A percentile compares a stretch with the other conserved stretches of the same genome.
These are phyloP conservation scores for Penicillium psychrosexuale DNA, from an alignment of 2,329 filamentous ascomycete species.

Conservation along the genomic window DNA sequence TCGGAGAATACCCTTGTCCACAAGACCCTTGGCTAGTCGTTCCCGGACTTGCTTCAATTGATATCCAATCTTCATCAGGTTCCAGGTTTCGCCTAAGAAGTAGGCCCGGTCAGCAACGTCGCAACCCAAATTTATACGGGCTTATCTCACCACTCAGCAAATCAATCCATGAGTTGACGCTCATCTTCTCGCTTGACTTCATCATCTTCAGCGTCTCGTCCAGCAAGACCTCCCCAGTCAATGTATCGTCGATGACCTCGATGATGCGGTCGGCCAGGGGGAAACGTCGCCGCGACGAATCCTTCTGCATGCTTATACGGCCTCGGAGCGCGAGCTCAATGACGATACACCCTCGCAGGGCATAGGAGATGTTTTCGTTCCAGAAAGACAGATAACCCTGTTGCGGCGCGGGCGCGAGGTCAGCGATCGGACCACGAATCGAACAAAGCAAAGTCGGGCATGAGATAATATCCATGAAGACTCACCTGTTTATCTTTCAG, in stretches of 20 bases:
- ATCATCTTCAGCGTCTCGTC: constrained; percentile 99
- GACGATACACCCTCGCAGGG: constrained; percentile 94
- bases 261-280: constrained; percentile 90
- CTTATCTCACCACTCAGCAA: constrained; percentile 81
- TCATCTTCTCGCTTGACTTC: constrained; percentile 99
- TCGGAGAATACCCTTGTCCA: constrained; percentile 96
- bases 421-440: constrained; percentile 19
- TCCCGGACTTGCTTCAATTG: constrained; percentile 99
- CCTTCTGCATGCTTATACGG: constrained; percentile 97
- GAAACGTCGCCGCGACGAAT: constrained; percentile 85
- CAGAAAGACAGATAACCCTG: constrained; percentile 98
- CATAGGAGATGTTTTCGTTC: constrained; percentile 99
- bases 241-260: constrained; percentile 93
- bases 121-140: not conserved
- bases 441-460: not conserved
- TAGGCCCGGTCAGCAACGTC: constrained; percentile 13
- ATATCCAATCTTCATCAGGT: constrained; percentile 99
- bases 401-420: constrained; percentile 10
- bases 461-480: constrained; percentile 6
- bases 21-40: constrained; percentile 91
- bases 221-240: constrained; percentile 93
- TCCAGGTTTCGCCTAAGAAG: constrained; percentile 88
- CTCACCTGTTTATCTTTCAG: constrained; percentile 97
- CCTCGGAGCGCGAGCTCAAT: constrained; percentile 95
- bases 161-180: constrained; percentile 98